A percentile compares a stretch with the other conserved stretches of the same genome.
Evolutionary conservation across 1,284 basidiomycete genomes (phyloP).

Genomic region (Ustilago lituana): DNA sequence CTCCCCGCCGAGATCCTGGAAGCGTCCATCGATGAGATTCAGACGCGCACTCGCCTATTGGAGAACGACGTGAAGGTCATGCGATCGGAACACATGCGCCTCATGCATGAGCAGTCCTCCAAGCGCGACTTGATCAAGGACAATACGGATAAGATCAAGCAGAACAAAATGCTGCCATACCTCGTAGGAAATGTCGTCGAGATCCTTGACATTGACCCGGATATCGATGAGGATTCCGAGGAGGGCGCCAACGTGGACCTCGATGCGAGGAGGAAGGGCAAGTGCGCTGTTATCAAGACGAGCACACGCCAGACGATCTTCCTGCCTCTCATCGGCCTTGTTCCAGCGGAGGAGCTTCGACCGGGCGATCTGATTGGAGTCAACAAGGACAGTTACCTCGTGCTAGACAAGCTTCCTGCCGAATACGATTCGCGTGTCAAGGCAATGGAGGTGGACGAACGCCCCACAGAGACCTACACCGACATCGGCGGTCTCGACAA

Average conservation of each 20-base stretch:
- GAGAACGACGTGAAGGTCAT: slow-evolving; percentile 67
- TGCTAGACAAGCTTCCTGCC: slow-evolving; percentile 84
- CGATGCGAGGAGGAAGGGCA: slow-evolving; percentile 91
- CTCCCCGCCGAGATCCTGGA: slow-evolving; percentile 63
- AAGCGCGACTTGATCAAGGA: slow-evolving; percentile 99
- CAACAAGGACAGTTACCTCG: slow-evolving; percentile 99
- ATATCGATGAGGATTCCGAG: slow-evolving; percentile 83
- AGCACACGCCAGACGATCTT: slow-evolving; percentile 95
- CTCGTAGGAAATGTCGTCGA: slow-evolving; percentile 88
- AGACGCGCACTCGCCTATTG: slow-evolving; percentile 63
- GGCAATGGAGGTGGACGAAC: slow-evolving; percentile 91
- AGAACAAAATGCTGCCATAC: slow-evolving; percentile 98
- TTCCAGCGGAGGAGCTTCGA: slow-evolving; percentile 85
- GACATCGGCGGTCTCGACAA: slow-evolving; percentile 83
- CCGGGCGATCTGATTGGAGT: slow-evolving; percentile 97
- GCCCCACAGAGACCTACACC: slow-evolving; percentile 80
- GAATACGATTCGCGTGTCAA: slow-evolving; percentile 83
- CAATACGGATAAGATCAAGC: slow-evolving; percentile 98
- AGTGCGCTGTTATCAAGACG: slow-evolving; percentile 98
- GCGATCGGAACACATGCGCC: slow-evolving; percentile 79
- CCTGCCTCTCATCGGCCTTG: slow-evolving; percentile 95
- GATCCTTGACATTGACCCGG: slow-evolving; percentile 90
- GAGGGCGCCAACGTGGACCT: slow-evolving; percentile 88
- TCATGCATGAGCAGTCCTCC: slow-evolving; percentile 91
- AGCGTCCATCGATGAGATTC: slow-evolving; percentile 61